These are phyloP conservation scores for Claviceps pazoutovae DNA, from an alignment of 2,329 filamentous ascomycete species.

Conservation along the genomic window DNA sequence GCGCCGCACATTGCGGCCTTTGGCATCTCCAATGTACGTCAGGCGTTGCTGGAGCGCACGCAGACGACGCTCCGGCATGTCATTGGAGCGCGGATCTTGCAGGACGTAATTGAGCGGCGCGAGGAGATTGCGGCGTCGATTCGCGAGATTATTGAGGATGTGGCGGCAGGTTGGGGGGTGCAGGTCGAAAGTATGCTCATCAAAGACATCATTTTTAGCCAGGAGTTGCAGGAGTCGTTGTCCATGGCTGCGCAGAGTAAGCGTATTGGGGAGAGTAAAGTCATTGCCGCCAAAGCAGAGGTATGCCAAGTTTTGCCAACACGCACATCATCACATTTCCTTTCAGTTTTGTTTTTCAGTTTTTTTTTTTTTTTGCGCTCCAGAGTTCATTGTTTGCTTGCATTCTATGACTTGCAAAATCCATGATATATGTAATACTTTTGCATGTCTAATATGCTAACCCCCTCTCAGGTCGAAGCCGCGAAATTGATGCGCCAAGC, in stretches of 20 bases:
- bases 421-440: too few species aligned
- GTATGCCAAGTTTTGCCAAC: constrained; percentile 13
- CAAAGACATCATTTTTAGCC: constrained; percentile 96
- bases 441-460: neutral
- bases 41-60: constrained; percentile 93
- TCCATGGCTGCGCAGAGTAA: constrained; percentile 98
- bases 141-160: constrained; percentile 93
- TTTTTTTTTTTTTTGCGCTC: too few species aligned
- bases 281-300: constrained; percentile 92
- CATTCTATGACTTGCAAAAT: too few species aligned
- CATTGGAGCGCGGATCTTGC: constrained; percentile 84
- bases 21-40: constrained; percentile 84
- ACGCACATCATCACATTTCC: neutral
- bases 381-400: too few species aligned
- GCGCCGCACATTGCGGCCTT: constrained; percentile 95
- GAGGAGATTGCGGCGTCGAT: constrained; percentile 95
- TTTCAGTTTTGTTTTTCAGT: too few species aligned
- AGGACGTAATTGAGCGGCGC: constrained; percentile 95
- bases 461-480: constrained; percentile 52
- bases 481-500: constrained; percentile 90
- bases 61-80: constrained; percentile 97
- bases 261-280: constrained; percentile 95
- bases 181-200: constrained; percentile 97
- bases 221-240: constrained; percentile 87
- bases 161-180: constrained; percentile 86